Evolutionary conservation across 2,329 filamentous ascomycete genomes (phyloP), one percentile per base, ranked within the genome.

Genomic region (Trichoderma pleuroti): DNA sequence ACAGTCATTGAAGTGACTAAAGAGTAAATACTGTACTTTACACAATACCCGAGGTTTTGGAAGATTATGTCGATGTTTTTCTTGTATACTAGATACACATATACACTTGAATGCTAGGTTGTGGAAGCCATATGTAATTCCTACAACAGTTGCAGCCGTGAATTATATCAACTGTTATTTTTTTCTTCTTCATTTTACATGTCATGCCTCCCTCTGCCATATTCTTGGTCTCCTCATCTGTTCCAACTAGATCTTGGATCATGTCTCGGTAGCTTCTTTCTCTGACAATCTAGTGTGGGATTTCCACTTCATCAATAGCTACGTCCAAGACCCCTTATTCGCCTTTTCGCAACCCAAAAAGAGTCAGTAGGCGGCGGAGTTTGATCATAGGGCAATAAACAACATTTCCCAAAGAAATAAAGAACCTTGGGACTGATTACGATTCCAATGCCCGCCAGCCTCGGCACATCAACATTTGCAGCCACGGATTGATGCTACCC

Each of bases 241-340:
- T 24, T 24, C 21, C 11, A 24, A 12, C 11, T 0, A 52, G 5
- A 5, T 3, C n/a, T 49, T 12, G 21, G n/a, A 8, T 21, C 42
- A 11, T 12, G 18, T 3, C 42, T 49, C n/a, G 2, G 10, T 21
- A 49, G 12, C n/a, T 21, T n/a, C 42, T 2, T 6, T 10, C 42
- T 21, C 42, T 49, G 10, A 10, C 9, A 11, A 0, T 49, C 42
- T 21, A 46, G 12, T 46, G 42, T 18, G 42, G 1, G 8, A n/a
- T 21, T 21, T 49, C 46, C 10, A 12, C n/a, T 14, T 11, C 5
- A 14, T 24, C 21, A 24, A 52, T 24, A 52, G 46, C 21, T 1
- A n/a, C n/a, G 0, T 11, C 2, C 1, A 49, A 12, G 5, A 7
- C 11, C 1, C 9, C 4, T 21, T 3, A 46, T 1, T 49, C 11